A percentile compares a stretch with the other conserved stretches of the same genome.
Evolutionary conservation across 2,329 filamentous ascomycete genomes (phyloP).

Genomic region (Volutella citrinella): DNA sequence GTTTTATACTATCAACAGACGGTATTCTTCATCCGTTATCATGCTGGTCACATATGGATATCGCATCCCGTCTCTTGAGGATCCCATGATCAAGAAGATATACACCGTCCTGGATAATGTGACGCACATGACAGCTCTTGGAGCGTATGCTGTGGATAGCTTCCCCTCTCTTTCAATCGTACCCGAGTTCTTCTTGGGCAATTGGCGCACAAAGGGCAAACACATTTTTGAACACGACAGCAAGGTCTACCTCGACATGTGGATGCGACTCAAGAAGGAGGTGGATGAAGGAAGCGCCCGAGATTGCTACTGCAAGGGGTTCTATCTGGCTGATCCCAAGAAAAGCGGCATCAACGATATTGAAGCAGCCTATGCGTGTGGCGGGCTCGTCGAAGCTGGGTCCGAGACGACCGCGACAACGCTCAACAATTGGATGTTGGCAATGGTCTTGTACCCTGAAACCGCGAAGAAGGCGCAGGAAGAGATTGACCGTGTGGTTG

Average conservation of each 20-base stretch:
- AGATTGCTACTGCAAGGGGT: background rate
- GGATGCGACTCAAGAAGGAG: background rate
- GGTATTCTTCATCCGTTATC: conserved; percentile 4
- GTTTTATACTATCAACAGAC: background rate
- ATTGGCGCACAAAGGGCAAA: background rate
- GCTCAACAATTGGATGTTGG: conserved; percentile 25
- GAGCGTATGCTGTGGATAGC: background rate
- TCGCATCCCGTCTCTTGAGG: background rate
- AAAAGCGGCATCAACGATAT: background rate
- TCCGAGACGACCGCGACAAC: background rate
- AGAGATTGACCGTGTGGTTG: conserved; percentile 34
- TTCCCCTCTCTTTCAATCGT: conserved; percentile 5
- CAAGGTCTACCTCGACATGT: background rate
- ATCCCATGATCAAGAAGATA: conserved; percentile 4
- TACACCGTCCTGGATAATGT: conserved; percentile 2
- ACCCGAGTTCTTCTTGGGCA: background rate
- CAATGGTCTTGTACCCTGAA: conserved; percentile 19
- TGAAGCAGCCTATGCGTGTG: background rate
- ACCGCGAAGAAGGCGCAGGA: conserved; percentile 32
- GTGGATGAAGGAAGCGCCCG: background rate
- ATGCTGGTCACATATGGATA: conserved; percentile 7
- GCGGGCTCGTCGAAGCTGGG: background rate
- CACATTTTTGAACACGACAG: background rate
- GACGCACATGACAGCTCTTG: background rate
- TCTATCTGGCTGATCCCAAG: background rate